A percentile compares a stretch with the other conserved stretches of the same genome.
phyloP scores from a whole-genome alignment of 2,329 filamentous ascomycete species.

The Trichoderma sp. region DNA sequence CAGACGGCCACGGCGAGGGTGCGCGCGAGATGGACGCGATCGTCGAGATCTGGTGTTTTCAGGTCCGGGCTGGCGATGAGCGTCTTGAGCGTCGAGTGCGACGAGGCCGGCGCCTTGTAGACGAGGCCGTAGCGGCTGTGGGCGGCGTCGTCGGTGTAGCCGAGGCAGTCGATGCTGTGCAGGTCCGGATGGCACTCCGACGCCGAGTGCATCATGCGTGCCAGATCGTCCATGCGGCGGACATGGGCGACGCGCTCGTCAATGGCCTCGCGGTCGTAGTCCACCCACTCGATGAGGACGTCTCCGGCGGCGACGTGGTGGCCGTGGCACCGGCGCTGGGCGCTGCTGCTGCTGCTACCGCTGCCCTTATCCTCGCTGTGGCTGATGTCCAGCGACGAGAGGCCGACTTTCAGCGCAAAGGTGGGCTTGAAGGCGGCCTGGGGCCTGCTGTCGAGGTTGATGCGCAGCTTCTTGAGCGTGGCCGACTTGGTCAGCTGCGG shows the following conservation, averaged over 20 bases:
- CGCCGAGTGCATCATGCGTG: constrained; percentile 50
- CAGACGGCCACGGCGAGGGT: constrained; percentile 48
- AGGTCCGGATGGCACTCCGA: constrained; percentile 49
- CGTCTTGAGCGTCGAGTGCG: constrained; percentile 43
- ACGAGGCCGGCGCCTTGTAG: constrained; percentile 42
- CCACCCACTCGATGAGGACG: constrained; percentile 49
- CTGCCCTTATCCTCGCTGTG: background rate
- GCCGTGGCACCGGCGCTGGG: constrained; percentile 35
- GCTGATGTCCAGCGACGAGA: constrained; percentile 35
- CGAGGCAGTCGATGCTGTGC: constrained; percentile 50
- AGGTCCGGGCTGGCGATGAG: constrained; percentile 44
- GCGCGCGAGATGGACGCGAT: constrained; percentile 45
- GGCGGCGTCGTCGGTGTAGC: constrained; percentile 47
- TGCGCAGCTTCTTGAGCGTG: constrained; percentile 48
- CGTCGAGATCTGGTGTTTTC: constrained; percentile 49
- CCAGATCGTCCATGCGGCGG: constrained; percentile 49
- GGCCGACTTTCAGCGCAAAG: constrained; percentile 44
- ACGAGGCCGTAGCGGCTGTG: constrained; percentile 47
- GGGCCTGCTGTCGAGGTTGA: constrained; percentile 48
- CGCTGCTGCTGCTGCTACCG: background rate
- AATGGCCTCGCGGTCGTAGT: constrained; percentile 46
- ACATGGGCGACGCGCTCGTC: constrained; percentile 48
- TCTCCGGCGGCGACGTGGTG: constrained; percentile 39
- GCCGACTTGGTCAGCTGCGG: constrained; percentile 47
- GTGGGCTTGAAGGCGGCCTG: constrained; percentile 46